A percentile compares a stretch with the other conserved stretches of the same genome.
Evolutionary conservation across 306 rosid species (phyloP).

Genomic region (Prunus fruticosa): DNA sequence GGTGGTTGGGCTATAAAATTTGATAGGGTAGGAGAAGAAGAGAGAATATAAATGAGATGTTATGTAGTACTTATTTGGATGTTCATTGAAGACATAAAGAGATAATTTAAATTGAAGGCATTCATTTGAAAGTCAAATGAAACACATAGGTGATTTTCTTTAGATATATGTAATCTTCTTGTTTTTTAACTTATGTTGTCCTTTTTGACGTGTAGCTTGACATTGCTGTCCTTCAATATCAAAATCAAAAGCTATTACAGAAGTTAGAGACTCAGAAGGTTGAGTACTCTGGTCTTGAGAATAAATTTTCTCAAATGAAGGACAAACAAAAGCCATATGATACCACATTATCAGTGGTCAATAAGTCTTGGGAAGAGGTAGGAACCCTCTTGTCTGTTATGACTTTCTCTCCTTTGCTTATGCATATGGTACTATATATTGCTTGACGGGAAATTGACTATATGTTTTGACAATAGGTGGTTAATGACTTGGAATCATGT

Average conservation of each 20-base stretch:
- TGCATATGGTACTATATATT: constrained; percentile 22
- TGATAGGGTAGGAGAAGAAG: neutral
- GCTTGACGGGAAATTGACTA: constrained; percentile 23
- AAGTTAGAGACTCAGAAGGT: constrained; percentile 88
- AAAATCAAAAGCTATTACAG: constrained; percentile 84
- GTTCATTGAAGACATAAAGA: neutral
- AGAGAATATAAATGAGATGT: neutral
- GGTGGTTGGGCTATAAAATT: neutral
- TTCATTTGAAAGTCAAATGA: neutral
- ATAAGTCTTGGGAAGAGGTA: constrained; percentile 80
- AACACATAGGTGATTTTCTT: neutral
- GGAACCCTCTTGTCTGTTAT: constrained; percentile 12
- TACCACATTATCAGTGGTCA: constrained; percentile 54
- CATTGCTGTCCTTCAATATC: constrained; percentile 79
- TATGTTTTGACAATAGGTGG: constrained; percentile 48
- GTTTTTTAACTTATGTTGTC: constrained; percentile 22
- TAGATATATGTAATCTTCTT: neutral
- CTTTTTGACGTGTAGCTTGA: constrained; percentile 63
- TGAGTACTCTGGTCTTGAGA: constrained; percentile 61
- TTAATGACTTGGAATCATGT: constrained; percentile 64
- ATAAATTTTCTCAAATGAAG: constrained; percentile 57
- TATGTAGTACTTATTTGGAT: neutral
- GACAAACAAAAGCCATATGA: constrained; percentile 67
- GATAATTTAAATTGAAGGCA: neutral
- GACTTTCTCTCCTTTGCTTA: constrained; percentile 4